phyloP scores from a whole-genome alignment of 257 asterid genomes.

The Marsdenia floribunda region DNA sequence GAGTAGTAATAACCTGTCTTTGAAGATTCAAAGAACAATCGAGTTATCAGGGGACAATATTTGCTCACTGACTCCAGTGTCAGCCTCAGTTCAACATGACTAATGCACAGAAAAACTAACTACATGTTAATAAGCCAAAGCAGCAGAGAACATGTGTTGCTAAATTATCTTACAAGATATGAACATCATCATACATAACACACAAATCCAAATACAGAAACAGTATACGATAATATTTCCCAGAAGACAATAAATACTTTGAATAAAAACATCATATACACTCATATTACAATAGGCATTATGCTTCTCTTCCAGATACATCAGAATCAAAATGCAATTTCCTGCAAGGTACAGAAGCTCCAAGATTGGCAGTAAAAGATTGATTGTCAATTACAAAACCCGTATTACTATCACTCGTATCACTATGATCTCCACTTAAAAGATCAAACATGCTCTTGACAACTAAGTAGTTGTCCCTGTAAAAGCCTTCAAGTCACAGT shows the following conservation, averaged over 20 bases:
- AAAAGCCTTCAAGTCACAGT: neutral
- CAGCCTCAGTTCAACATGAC: constrained; percentile 63
- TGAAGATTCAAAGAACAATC: constrained; percentile 68
- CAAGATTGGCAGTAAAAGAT: too few species aligned
- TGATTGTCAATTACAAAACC: neutral
- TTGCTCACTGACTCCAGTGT: constrained; percentile 69
- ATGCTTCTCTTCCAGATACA: too few species aligned
- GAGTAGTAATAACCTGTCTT: constrained; percentile 45
- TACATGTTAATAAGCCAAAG: neutral
- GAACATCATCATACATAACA: neutral
- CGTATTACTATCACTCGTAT: too few species aligned
- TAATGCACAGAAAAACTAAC: constrained; percentile 23
- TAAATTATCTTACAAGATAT: neutral
- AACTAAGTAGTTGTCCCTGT: neutral
- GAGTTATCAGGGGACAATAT: constrained; percentile 63
- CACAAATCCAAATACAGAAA: neutral
- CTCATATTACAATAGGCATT: too few species aligned
- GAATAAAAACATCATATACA: neutral
- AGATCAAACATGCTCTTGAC: neutral
- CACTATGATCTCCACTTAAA: too few species aligned
- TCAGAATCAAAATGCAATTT: neutral
- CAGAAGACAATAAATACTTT: neutral
- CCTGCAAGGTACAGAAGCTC: neutral
- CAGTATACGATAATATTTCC: neutral
- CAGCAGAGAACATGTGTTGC: neutral